Base-by-base conservation (phyloP, 805 yeast species). In the Candida orba region DNA sequence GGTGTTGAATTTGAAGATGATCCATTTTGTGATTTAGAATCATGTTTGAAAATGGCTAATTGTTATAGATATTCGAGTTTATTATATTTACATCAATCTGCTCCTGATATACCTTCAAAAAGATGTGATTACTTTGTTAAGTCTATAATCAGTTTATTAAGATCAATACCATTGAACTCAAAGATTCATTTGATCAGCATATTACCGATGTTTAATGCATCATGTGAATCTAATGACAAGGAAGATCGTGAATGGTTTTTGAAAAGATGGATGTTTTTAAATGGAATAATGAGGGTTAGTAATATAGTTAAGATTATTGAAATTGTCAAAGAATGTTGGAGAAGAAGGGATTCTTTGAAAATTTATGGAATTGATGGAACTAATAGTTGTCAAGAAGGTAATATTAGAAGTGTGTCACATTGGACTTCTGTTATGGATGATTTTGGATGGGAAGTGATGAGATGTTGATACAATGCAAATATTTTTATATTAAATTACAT, bases 11-110 rank as follows among this genome's bases (percentile, higher is more conserved):
- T n/a, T 17, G 29, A 27, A 27, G 22, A 24, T 15, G 39, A 36
- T 36, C 39, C 39, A 25, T 36, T 36, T 15, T 36, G 39, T 36
- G 39, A 36, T 36, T 36, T 36, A 12, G 39, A 36, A 36, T 36
- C 39, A 8, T 36, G 39, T 17, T 20, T 36, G 17, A 36, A 36
- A 17, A 25, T 36, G 39, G 39, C 39, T 8, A 36, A 27, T 25
- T 36, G 39, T 36, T 36, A 36, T 17, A 36, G 39, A 36, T 36
- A 9, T 3, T 36, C 39, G 6, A n/a, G 32, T 9, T 12, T 25
- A 8, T 36, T 10, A n/a, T 36, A 36, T 14, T 25, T 36, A 36
- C 39, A 36, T 25, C 39, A 36, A 25, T 22, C 39, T 10, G 39
- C 18, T 9, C 39, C 39, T 17, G 39, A 36, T 36, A 36, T 36